A percentile compares a stretch with the other conserved stretches of the same genome.
Conservation (phyloP, 2,329 filamentous ascomycete genomes). For the Diplodia mutila region DNA sequence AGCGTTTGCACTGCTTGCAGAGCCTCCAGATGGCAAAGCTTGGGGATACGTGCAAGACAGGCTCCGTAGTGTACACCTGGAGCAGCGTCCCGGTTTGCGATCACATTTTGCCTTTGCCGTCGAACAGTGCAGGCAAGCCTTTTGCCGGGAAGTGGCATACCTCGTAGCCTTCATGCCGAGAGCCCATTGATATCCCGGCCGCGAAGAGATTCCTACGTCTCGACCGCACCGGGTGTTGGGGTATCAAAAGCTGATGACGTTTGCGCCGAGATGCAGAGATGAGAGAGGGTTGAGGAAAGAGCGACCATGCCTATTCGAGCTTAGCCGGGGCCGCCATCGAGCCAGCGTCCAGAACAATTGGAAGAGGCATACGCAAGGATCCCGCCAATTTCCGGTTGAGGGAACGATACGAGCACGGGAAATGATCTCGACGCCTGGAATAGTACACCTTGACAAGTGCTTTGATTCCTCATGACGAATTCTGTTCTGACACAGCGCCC, state of each 20-base stretch:
- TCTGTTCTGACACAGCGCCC: no score
- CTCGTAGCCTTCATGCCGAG: conserved; percentile 33
- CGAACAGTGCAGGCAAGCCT: conserved; percentile 46
- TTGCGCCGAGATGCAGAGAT: no score
- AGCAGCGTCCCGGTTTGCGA: conserved; percentile 39
- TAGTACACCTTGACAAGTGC: no score
- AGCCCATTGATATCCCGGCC: no score
- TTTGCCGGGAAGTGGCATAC: conserved; percentile 47
- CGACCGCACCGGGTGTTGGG: not conserved
- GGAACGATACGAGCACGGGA: no score
- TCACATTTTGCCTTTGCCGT: conserved; percentile 49
- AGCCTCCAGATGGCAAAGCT: not conserved
- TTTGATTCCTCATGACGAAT: no score
- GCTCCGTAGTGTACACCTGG: conserved; percentile 38
- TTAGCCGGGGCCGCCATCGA: not conserved
- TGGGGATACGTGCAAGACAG: conserved; percentile 40
- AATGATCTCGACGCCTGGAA: no score
- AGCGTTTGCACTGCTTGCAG: not conserved
- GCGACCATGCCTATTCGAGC: not conserved
- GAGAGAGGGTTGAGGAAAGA: no score
- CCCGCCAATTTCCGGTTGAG: no score
- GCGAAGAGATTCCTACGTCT: not conserved
- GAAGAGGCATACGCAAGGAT: no score
- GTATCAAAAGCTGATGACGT: not conserved
- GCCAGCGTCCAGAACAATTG: no score